Evolutionary conservation across 2,329 filamentous ascomycete species (phyloP).

Genomic region (Cytospora mali): DNA sequence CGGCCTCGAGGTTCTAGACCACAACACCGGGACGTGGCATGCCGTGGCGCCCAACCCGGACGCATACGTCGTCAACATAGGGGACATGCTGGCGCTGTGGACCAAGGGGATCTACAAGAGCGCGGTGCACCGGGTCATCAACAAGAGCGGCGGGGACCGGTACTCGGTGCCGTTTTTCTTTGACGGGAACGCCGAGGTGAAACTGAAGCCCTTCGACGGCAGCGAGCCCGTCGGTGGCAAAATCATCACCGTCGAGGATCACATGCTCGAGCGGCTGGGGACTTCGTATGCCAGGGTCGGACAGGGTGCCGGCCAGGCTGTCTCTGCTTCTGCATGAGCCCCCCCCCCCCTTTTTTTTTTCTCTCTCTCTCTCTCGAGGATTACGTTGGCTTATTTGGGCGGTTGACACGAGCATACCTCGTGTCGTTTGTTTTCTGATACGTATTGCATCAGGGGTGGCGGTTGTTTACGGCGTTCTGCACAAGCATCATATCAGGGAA

Average conservation of each 20-base stretch:
- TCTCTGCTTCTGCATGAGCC: slow-evolving; percentile 19
- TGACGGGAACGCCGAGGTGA: slow-evolving; percentile 52
- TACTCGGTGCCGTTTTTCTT: slow-evolving; percentile 62
- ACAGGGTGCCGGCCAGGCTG: slow-evolving; percentile 2
- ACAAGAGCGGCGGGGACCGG: slow-evolving; percentile 51
- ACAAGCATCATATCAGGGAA: background rate
- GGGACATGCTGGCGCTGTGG: slow-evolving; percentile 53
- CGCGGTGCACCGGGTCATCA: slow-evolving; percentile 59
- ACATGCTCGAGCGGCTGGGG: slow-evolving; percentile 39
- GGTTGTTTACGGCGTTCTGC: background rate
- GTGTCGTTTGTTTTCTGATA: background rate
- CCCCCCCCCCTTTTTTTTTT: no score
- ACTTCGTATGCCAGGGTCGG: slow-evolving; percentile 33
- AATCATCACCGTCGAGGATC: slow-evolving; percentile 37
- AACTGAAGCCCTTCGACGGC: slow-evolving; percentile 38
- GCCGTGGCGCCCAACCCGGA: slow-evolving; percentile 46
- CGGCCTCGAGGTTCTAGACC: slow-evolving; percentile 55
- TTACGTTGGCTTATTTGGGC: background rate
- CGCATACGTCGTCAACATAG: slow-evolving; percentile 55
- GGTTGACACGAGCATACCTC: background rate
- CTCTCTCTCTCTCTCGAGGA: no score
- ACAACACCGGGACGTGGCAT: slow-evolving; percentile 47
- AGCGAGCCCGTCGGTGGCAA: slow-evolving; percentile 32
- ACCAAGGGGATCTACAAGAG: slow-evolving; percentile 56
- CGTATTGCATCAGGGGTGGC: background rate